A percentile compares a stretch with the other conserved stretches of the same genome.
Conservation (phyloP, 208 protist genomes). For the Leishmania guyanensis region DNA sequence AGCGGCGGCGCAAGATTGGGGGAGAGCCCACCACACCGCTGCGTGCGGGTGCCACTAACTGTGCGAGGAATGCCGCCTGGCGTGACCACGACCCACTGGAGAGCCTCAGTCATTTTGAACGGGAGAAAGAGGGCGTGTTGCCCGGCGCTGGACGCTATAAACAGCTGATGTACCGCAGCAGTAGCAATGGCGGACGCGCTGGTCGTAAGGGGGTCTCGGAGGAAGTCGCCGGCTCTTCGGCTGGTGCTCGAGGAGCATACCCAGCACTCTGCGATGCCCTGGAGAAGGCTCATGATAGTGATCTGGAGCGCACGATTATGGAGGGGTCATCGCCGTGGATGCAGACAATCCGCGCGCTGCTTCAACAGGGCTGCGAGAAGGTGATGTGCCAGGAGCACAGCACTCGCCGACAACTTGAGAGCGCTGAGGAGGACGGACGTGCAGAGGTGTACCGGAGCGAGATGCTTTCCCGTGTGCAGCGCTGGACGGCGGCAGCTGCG, state of each 20-base stretch:
- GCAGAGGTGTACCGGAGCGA: constrained; percentile 25
- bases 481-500: constrained; percentile 3
- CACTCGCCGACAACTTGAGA: constrained; percentile 16
- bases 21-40: constrained; percentile 14
- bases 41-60: not conserved
- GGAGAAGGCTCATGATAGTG: not conserved
- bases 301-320: constrained; percentile 10
- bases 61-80: not conserved
- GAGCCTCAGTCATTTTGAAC: constrained; percentile 4
- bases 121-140: constrained; percentile 7
- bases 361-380: constrained; percentile 16
- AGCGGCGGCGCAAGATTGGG: not conserved
- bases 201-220: not conserved
- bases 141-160: not conserved
- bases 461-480: constrained; percentile 23
- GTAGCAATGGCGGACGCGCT: not conserved
- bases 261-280: constrained; percentile 3
- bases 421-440: constrained; percentile 30
- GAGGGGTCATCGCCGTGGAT: constrained; percentile 30
- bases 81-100: constrained; percentile 10
- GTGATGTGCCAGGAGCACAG: constrained; percentile 27
- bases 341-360: constrained; percentile 26
- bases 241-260: constrained; percentile 5
- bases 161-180: not conserved
- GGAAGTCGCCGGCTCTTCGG: not conserved